Conservation (phyloP, 441 rosid genomes). For the Populus hybrid region DNA sequence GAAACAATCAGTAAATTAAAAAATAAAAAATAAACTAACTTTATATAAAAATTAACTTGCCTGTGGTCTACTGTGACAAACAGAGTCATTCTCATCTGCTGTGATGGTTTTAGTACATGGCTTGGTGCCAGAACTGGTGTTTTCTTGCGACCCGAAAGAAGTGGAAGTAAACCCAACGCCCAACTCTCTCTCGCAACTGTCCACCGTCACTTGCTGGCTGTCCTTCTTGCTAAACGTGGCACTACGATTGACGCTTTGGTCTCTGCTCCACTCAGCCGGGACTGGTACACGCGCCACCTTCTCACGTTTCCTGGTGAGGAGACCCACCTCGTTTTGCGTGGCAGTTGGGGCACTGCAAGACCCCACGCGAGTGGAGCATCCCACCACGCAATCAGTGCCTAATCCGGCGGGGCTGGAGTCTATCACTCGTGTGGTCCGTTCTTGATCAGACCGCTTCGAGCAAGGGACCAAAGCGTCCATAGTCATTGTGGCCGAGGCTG, state of each 20-base stretch:
- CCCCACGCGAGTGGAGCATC: constrained; percentile 50
- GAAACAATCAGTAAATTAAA: neutral
- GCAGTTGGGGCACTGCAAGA: constrained; percentile 48
- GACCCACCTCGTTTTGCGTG: constrained; percentile 20
- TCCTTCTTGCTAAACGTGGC: constrained; percentile 44
- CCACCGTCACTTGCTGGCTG: constrained; percentile 44
- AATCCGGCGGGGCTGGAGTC: constrained; percentile 18
- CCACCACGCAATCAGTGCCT: constrained; percentile 27
- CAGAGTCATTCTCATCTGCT: constrained; percentile 69
- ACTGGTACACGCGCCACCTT: constrained; percentile 40
- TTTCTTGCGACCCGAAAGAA: constrained; percentile 52
- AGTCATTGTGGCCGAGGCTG: constrained; percentile 29
- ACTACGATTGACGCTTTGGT: constrained; percentile 52
- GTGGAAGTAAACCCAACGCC: constrained; percentile 56
- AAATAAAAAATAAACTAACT: neutral
- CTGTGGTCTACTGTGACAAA: constrained; percentile 56
- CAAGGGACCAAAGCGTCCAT: constrained; percentile 70
- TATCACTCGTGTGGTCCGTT: constrained; percentile 1
- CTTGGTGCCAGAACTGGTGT: constrained; percentile 37
- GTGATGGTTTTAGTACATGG: constrained; percentile 28
- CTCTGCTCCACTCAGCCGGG: constrained; percentile 55
- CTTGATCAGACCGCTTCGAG: constrained; percentile 27
- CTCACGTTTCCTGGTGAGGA: constrained; percentile 23
- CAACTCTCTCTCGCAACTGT: constrained; percentile 43
- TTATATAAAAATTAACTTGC: constrained; percentile 19